Percentiles rank a stretch among this genome's conserved stretches.
Evolutionary conservation across 352 stramenopile species (phyloP).

Genomic region (Globisporangium cederbergense): DNA sequence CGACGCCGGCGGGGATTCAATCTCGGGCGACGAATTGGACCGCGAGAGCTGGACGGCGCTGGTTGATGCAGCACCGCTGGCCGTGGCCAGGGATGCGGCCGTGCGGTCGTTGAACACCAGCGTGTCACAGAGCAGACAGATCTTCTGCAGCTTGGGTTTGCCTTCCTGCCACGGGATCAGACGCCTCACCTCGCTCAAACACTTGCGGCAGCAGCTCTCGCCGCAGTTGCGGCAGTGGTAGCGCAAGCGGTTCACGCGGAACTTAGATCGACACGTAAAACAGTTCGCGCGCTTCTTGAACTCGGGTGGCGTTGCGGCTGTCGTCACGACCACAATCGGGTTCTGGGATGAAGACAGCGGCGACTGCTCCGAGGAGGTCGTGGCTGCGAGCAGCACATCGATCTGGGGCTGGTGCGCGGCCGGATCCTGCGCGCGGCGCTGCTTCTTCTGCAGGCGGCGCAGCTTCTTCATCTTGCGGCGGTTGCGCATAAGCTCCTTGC

Average conservation of each 20-base stretch:
- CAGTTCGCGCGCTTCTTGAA: slow-evolving; percentile 39
- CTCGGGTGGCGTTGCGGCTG: slow-evolving; percentile 4
- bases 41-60: slow-evolving; percentile 1
- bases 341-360: not conserved
- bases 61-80: not conserved
- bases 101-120: slow-evolving; percentile 27
- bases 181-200: slow-evolving; percentile 34
- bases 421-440: slow-evolving; percentile 7
- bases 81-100: not conserved
- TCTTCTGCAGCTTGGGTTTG: slow-evolving; percentile 44
- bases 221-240: slow-evolving; percentile 70
- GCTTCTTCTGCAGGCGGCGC: slow-evolving; percentile 14
- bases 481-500: slow-evolving; percentile 11
- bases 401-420: not conserved
- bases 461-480: slow-evolving; percentile 16
- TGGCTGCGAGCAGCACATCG: slow-evolving; percentile 6
- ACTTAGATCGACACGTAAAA: slow-evolving; percentile 36
- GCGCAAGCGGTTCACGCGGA: slow-evolving; percentile 34
- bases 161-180: slow-evolving; percentile 35
- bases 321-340: not conserved
- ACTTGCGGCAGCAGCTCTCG: slow-evolving; percentile 54
- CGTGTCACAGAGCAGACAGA: slow-evolving; percentile 54
- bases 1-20: slow-evolving; percentile 23
- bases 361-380: slow-evolving; percentile 2
- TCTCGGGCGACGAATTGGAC: not conserved